phyloP scores from a whole-genome alignment of 2,329 filamentous ascomycete species.

The Hymenoscyphus infarciens region DNA sequence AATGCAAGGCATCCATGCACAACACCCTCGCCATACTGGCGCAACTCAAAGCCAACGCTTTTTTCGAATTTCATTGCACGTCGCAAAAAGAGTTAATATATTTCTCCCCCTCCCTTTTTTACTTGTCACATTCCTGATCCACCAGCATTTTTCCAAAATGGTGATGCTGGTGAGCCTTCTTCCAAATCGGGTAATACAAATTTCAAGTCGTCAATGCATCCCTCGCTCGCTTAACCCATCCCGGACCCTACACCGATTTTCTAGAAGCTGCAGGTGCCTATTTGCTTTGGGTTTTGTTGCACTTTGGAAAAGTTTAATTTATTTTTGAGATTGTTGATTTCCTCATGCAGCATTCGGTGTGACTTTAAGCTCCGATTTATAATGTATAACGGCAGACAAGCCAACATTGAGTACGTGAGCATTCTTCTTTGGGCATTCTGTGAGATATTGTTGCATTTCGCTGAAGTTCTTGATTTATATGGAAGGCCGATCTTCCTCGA shows the following conservation, averaged over 20 bases:
- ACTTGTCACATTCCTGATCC: background rate
- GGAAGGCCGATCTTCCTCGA: background rate
- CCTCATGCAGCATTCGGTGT: background rate
- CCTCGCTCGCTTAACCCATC: too few relatives aligned
- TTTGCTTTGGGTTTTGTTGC: background rate
- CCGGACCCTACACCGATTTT: too few relatives aligned
- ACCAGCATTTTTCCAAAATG: background rate
- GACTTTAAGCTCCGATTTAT: background rate
- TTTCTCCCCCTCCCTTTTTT: background rate
- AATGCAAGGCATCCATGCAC: too few relatives aligned
- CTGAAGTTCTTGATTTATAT: background rate
- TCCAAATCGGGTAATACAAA: background rate
- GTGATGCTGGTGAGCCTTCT: background rate
- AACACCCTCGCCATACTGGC: too few relatives aligned
- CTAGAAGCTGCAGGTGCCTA: background rate
- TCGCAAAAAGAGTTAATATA: background rate
- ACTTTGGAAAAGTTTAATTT: background rate
- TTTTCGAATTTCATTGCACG: background rate
- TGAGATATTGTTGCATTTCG: background rate
- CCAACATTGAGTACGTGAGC: background rate
- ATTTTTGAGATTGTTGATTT: background rate
- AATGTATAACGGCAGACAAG: background rate
- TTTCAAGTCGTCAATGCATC: background rate
- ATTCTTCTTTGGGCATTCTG: background rate
- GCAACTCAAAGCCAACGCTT: too few relatives aligned